phyloP scores from a whole-genome alignment of 176 grass and related monocot genomes.

The Triticum urartu region DNA sequence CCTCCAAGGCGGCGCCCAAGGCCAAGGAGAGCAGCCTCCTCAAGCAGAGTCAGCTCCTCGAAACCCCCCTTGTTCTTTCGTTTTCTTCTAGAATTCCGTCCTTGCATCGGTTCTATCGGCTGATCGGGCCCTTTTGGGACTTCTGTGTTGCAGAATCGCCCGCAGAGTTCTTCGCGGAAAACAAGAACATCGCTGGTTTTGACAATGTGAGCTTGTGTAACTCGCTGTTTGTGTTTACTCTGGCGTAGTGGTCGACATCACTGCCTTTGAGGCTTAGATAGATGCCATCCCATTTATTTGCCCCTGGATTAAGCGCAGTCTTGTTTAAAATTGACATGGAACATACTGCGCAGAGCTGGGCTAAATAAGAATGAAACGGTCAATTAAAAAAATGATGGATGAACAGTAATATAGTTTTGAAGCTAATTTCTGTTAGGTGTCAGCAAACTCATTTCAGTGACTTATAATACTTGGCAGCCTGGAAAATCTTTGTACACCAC shows the following conservation, averaged over 20 bases:
- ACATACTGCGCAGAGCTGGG: background rate
- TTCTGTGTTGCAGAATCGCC: constrained; percentile 77
- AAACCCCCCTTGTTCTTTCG: background rate
- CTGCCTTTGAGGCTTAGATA: background rate
- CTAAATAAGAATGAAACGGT: background rate
- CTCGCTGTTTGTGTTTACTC: background rate
- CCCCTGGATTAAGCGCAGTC: background rate
- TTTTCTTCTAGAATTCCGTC: background rate
- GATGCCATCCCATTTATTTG: background rate
- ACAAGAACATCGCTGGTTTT: constrained; percentile 97
- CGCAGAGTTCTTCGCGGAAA: constrained; percentile 91
- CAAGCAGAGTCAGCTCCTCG: constrained; percentile 68
- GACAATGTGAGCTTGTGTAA: constrained; percentile 76
- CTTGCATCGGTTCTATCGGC: background rate
- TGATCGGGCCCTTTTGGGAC: background rate
- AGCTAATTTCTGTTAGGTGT: background rate
- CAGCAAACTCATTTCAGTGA: constrained; percentile 11
- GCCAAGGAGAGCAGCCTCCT: constrained; percentile 74
- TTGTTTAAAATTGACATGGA: background rate
- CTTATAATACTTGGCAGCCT: constrained; percentile 44
- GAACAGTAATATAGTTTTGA: background rate
- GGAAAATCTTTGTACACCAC: constrained; percentile 97
- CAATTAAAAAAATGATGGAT: background rate
- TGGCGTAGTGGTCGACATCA: background rate
- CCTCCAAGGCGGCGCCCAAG: constrained; percentile 26